Evolutionary conservation across 768 basidiomycete species (phyloP), one percentile per base, ranked within the genome.

Genomic region (Trametes punicea): DNA sequence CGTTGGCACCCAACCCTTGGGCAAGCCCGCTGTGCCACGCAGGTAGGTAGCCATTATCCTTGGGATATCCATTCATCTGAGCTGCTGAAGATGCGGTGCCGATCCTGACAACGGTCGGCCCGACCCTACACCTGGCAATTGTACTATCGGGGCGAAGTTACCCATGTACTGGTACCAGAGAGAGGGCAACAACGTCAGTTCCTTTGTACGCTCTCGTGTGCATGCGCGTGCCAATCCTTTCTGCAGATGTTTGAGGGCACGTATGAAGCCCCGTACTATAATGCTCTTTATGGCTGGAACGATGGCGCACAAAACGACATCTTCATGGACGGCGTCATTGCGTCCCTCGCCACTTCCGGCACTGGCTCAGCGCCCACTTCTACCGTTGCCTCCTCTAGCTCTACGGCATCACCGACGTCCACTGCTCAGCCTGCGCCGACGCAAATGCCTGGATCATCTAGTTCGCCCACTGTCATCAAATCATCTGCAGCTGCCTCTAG

Each of bases 291-390:
- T 62, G 71, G 73, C 48, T 80, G 75, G 64, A 41, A 23, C 1
- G 69, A 79, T 55, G 79, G 79, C 38, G 74, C 75, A 6, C 77
- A 80, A 65, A 60, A 67, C 21, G 71, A 78, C 61, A 71, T 78
- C 57, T 77, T 78, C 61, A 53, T 57, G 29, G 53, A 61, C 21
- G 57, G 62, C 38, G 52, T 59, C 13, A 54, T 63, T 48, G 60
- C 60, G 41, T 62, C 60, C 26, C 48, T 46, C 20, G 55, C 47
- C 1, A 20, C 31, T 41, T 51, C 46, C 44, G 45, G 34, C 25
- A 21, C 48, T 13, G 36, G n/a, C 29, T 23, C 44, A 6, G 38
- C 20, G 27, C 29, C 51, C 6, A 21, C 53, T 9, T 21, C 61
- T n/a, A 26, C 39, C 10, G 21, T 26, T 18, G 9, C 33, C 9